These are phyloP conservation scores for Leersia perrieri DNA, from an alignment of 176 grass and related monocot species.

Conservation along the genomic window DNA sequence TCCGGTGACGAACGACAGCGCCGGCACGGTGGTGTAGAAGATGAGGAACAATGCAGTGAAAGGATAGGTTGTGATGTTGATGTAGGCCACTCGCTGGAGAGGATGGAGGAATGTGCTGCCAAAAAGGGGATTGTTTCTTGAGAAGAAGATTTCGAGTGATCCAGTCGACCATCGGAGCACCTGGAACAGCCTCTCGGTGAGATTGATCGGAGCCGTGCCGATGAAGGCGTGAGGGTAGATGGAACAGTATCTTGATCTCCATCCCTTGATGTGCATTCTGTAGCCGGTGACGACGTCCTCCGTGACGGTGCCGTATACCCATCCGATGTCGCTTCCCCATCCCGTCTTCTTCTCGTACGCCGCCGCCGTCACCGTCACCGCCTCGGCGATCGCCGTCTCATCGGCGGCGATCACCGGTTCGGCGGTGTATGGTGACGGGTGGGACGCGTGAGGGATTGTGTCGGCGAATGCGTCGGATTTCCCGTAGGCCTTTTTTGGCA, in stretches of 20 bases:
- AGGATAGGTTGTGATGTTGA: conserved; percentile 88
- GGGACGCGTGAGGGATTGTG: conserved; percentile 55
- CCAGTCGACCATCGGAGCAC: conserved; percentile 84
- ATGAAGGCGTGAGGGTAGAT: conserved; percentile 80
- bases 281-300: conserved; percentile 83
- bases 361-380: conserved; percentile 39
- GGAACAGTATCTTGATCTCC: conserved; percentile 67
- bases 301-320: conserved; percentile 74
- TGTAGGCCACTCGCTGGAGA: conserved; percentile 86
- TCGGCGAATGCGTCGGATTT: conserved; percentile 58
- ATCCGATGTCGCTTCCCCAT: conserved; percentile 61
- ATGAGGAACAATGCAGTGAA: conserved; percentile 97
- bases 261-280: conserved; percentile 84
- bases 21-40: conserved; percentile 89
- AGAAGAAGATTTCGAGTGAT: conserved; percentile 97
- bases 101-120: conserved; percentile 69
- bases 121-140: conserved; percentile 74
- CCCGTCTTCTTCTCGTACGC: conserved; percentile 71
- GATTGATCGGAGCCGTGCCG: conserved; percentile 81
- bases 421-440: conserved; percentile 34
- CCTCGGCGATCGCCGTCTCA: conserved; percentile 40
- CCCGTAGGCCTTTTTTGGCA: conserved; percentile 59
- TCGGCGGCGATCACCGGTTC: background rate
- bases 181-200: conserved; percentile 68
- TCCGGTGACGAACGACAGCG: conserved; percentile 73